phyloP scores from a whole-genome alignment of 179 eudicot genomes.

The Drosera spatulata region DNA sequence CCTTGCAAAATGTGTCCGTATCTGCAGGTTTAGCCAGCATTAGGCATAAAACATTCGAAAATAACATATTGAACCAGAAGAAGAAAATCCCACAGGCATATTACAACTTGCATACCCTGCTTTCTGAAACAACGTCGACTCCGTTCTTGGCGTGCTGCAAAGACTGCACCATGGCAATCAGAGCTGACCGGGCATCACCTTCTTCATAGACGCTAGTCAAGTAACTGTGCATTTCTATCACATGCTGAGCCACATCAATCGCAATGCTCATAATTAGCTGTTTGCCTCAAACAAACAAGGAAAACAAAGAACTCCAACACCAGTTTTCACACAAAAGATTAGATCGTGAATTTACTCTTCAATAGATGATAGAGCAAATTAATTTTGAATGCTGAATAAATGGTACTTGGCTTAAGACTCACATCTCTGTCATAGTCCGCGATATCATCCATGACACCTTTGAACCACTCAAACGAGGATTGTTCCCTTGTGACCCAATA shows the following conservation, averaged over 20 bases:
- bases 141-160: slow-evolving; percentile 93
- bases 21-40: slow-evolving; percentile 27
- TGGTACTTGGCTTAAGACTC: slow-evolving; percentile 9
- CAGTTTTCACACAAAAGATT: too few species aligned
- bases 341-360: too few species aligned
- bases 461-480: slow-evolving; percentile 95
- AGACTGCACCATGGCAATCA: slow-evolving; percentile 81
- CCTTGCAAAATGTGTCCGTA: slow-evolving; percentile 79
- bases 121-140: slow-evolving; percentile 83
- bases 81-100: too few species aligned
- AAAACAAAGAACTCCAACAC: not conserved
- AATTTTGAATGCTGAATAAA: too few species aligned
- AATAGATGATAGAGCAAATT: too few species aligned
- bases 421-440: slow-evolving; percentile 71
- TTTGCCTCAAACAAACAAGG: not conserved
- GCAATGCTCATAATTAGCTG: not conserved
- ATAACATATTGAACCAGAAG: not conserved
- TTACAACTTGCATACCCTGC: slow-evolving; percentile 41
- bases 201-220: slow-evolving; percentile 92
- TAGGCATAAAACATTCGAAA: not conserved
- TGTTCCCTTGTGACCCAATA: slow-evolving; percentile 99
- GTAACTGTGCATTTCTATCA: slow-evolving; percentile 94
- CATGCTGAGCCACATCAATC: slow-evolving; percentile 35
- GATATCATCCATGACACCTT: slow-evolving; percentile 95
- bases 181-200: slow-evolving; percentile 98